Percentiles rank a stretch among this genome's conserved stretches.
Conservation (phyloP, 2,329 filamentous ascomycete genomes). For the Emmonsia crescens region DNA sequence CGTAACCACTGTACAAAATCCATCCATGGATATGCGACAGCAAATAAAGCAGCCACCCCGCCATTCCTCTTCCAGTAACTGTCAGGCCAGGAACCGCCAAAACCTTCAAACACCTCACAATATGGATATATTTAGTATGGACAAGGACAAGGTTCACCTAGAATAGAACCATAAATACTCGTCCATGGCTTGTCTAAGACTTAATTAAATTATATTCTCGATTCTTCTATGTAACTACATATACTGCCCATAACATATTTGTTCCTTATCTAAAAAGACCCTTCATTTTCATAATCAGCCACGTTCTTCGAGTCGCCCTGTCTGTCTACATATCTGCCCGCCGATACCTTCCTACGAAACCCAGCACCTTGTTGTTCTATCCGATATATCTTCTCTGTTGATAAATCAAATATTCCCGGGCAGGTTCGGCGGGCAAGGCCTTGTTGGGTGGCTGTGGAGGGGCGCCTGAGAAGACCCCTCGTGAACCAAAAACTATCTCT, state of each 20-base stretch:
- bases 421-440: not conserved
- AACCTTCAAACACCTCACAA: not conserved
- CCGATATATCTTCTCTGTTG: not conserved
- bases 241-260: not conserved
- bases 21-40: not conserved
- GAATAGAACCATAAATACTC: too few species aligned
- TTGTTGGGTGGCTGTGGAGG: slow-evolving; percentile 6
- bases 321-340: not conserved
- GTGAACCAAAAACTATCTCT: not conserved
- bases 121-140: not conserved
- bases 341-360: not conserved
- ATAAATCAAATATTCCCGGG: not conserved
- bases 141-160: not conserved
- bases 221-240: not conserved
- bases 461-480: slow-evolving; percentile 1
- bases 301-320: not conserved
- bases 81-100: not conserved
- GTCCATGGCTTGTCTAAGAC: not conserved
- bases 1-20: not conserved
- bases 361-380: not conserved
- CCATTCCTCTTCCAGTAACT: not conserved
- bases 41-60: not conserved
- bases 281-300: not conserved
- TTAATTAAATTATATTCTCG: not conserved
- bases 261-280: too few species aligned